phyloP scores from a whole-genome alignment of 2,329 filamentous ascomycete species.

The Fusarium multiceps region DNA sequence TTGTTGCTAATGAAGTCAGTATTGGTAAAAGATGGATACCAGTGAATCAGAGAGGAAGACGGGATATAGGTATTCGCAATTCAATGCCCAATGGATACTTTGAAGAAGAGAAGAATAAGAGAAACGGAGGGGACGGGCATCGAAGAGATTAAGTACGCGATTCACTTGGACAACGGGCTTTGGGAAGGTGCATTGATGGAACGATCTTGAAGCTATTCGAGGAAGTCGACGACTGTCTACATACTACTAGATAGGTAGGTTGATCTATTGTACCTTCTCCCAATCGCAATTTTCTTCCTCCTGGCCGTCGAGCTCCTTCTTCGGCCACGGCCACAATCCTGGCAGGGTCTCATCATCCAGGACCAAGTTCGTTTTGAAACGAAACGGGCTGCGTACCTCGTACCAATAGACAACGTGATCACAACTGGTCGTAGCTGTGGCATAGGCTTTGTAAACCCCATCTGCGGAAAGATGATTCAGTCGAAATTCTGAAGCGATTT shows the following conservation, averaged over 20 bases:
- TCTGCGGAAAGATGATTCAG: background rate
- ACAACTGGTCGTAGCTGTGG: accelerated
- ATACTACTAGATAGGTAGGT: background rate
- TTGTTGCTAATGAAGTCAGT: no score
- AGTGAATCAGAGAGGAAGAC: no score
- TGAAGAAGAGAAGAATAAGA: no score
- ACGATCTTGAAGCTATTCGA: background rate
- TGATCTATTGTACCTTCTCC: background rate
- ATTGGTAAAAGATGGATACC: no score
- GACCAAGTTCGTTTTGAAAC: background rate
- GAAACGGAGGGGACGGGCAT: no score
- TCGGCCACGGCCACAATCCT: constrained; percentile 10
- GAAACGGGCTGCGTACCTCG: no score
- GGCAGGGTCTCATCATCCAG: background rate
- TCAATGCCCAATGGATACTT: no score
- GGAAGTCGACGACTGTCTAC: background rate
- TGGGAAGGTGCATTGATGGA: no score
- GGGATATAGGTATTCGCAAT: no score
- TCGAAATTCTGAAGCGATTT: background rate
- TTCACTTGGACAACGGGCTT: no score
- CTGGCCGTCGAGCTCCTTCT: accelerated
- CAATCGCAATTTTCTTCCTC: background rate
- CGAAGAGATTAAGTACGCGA: background rate
- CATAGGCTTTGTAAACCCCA: accelerated
- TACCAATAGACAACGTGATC: background rate